phyloP scores from a whole-genome alignment of 1,284 basidiomycete genomes.

The Trichosporon asahii region DNA sequence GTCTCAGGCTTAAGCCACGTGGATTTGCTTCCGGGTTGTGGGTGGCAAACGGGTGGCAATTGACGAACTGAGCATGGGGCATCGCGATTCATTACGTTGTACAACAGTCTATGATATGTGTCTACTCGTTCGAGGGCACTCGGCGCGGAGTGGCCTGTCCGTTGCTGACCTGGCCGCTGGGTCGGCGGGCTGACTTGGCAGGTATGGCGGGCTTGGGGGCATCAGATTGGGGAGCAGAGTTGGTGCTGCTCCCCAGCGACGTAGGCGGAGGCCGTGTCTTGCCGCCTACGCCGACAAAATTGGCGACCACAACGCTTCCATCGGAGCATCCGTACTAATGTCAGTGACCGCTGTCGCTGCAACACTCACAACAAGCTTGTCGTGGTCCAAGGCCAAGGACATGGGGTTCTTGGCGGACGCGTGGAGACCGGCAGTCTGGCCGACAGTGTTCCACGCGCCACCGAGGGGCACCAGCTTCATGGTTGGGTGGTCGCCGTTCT shows the following conservation, averaged over 20 bases:
- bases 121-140: background rate
- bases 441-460: conserved; percentile 33
- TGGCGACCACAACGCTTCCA: conserved; percentile 37
- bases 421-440: conserved; percentile 27
- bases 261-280: background rate
- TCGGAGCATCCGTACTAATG: conserved; percentile 43
- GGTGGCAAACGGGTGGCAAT: conserved; percentile 1
- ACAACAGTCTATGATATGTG: background rate
- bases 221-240: background rate
- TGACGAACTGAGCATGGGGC: background rate
- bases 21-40: background rate
- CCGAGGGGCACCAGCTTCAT: conserved; percentile 30
- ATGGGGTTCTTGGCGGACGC: conserved; percentile 40
- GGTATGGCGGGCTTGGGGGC: background rate
- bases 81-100: background rate
- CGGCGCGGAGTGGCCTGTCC: background rate
- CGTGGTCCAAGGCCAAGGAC: conserved; percentile 40
- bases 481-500: conserved; percentile 8
- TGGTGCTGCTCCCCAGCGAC: background rate
- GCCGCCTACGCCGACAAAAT: conserved; percentile 25
- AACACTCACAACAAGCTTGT: conserved; percentile 40
- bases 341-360: background rate
- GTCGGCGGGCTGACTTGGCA: background rate
- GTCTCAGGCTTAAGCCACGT: background rate
- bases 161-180: background rate